These are phyloP conservation scores for Cryphonectria parasitica DNA, from an alignment of 2,329 filamentous ascomycete species.

Conservation along the genomic window DNA sequence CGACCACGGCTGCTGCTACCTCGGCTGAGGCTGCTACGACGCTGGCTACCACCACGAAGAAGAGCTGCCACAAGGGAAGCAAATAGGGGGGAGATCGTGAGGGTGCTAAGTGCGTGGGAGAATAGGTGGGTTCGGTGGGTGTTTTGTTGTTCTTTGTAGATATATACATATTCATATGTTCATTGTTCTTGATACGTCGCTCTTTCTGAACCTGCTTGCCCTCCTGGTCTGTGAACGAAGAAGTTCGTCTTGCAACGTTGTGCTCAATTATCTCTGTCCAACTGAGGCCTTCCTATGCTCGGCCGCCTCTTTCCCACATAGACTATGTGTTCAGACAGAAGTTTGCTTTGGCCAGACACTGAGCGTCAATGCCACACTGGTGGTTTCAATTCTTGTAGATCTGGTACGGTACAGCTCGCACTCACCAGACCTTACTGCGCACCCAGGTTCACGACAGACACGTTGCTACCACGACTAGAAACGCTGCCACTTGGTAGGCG, in stretches of 20 bases:
- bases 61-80: constrained; percentile 13
- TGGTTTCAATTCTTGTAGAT: not conserved
- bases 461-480: not conserved
- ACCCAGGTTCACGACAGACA: not conserved
- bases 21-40: constrained; percentile 4
- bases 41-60: constrained; percentile 18
- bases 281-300: not conserved
- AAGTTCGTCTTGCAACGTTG: not conserved
- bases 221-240: not conserved
- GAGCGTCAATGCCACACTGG: not conserved
- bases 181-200: not conserved
- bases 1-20: constrained; percentile 8
- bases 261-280: not conserved
- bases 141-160: not conserved
- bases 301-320: not conserved
- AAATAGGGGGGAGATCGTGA: not conserved
- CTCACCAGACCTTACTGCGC: not conserved
- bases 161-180: not conserved
- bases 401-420: not conserved
- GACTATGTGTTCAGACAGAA: not conserved
- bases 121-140: not conserved
- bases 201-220: not conserved
- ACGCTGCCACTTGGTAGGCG: not conserved
- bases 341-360: not conserved
- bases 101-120: not conserved